Evolutionary conservation across 1,284 basidiomycete species (phyloP).

Genomic region (Leccinum griseonigrum): DNA sequence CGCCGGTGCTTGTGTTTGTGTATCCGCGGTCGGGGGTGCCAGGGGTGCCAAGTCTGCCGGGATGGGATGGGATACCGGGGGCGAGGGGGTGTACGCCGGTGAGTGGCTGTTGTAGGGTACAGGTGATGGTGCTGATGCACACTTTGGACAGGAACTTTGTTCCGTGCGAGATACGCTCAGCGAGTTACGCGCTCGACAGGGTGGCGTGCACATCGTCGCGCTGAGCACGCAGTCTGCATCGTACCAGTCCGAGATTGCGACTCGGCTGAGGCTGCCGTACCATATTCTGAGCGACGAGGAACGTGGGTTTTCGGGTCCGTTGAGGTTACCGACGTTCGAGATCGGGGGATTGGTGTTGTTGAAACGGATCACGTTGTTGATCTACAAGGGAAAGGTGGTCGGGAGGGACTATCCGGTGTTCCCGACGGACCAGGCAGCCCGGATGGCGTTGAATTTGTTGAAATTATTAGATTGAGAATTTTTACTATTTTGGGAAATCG

Average conservation of each 20-base stretch:
- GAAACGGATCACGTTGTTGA: conserved; percentile 23
- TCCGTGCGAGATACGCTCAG: conserved; percentile 12
- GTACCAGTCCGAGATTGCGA: conserved; percentile 22
- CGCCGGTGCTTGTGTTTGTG: conserved; percentile 21
- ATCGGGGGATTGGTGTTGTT: conserved; percentile 15
- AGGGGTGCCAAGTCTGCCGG: conserved; percentile 11
- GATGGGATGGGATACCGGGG: conserved; percentile 28
- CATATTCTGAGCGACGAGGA: conserved; percentile 21
- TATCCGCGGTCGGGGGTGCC: conserved; percentile 20
- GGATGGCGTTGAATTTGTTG: conserved; percentile 10
- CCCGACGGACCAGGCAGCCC: conserved; percentile 20
- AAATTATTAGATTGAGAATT: conserved; percentile 6
- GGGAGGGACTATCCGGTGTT: conserved; percentile 24
- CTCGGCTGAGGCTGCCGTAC: conserved; percentile 20
- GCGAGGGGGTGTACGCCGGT: conserved; percentile 28
- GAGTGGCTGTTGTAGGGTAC: neutral
- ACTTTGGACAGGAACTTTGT: conserved; percentile 20
- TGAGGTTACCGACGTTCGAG: conserved; percentile 23
- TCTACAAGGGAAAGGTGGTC: conserved; percentile 12
- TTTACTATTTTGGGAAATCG: neutral
- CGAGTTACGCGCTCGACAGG: neutral
- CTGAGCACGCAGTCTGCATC: conserved; percentile 19
- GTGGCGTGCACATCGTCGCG: conserved; percentile 12
- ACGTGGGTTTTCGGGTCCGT: conserved; percentile 4
- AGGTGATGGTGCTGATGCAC: neutral